Evolutionary conservation across 2,329 filamentous ascomycete genomes (phyloP).

Genomic region (Fonsecaea monophora): DNA sequence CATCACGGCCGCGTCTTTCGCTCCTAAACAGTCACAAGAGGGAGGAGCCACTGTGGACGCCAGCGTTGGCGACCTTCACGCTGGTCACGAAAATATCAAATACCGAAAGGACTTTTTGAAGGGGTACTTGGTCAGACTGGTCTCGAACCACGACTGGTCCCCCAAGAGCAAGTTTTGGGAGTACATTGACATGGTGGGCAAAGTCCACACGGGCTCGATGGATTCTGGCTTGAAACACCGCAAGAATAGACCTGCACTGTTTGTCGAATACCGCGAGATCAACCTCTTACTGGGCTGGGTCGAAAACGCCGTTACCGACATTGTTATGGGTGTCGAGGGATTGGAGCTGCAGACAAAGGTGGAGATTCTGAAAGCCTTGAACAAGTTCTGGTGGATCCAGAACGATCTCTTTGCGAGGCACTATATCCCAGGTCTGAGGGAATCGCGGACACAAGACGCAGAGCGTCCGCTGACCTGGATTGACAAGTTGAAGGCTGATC

Average conservation of each 20-base stretch:
- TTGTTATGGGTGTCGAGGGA: slow-evolving; percentile 41
- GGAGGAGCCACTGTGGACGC: slow-evolving; percentile 20
- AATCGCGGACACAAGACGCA: neutral
- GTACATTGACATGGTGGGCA: slow-evolving; percentile 44
- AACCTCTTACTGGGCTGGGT: slow-evolving; percentile 42
- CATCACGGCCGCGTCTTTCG: slow-evolving; percentile 44
- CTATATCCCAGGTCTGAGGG: slow-evolving; percentile 32
- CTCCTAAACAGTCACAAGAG: slow-evolving; percentile 39
- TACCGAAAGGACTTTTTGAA: slow-evolving; percentile 44
- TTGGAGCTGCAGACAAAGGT: slow-evolving; percentile 41
- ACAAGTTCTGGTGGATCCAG: slow-evolving; percentile 45
- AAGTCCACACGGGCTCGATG: slow-evolving; percentile 42
- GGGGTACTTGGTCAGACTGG: slow-evolving; percentile 41
- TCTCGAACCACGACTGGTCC: slow-evolving; percentile 43
- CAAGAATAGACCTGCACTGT: slow-evolving; percentile 39
- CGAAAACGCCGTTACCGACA: slow-evolving; percentile 42
- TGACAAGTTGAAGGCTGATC: slow-evolving; percentile 10
- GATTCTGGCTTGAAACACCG: slow-evolving; percentile 41
- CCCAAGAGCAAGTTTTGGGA: slow-evolving; percentile 42
- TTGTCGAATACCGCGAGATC: slow-evolving; percentile 43
- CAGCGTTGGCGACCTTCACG: slow-evolving; percentile 31
- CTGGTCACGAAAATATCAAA: slow-evolving; percentile 42
- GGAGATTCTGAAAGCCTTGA: slow-evolving; percentile 41
- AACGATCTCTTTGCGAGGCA: slow-evolving; percentile 45
- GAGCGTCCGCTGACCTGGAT: slow-evolving; percentile 7